Conservation (phyloP, 2,329 filamentous ascomycete genomes). For the Incumbomyces delicatus region DNA sequence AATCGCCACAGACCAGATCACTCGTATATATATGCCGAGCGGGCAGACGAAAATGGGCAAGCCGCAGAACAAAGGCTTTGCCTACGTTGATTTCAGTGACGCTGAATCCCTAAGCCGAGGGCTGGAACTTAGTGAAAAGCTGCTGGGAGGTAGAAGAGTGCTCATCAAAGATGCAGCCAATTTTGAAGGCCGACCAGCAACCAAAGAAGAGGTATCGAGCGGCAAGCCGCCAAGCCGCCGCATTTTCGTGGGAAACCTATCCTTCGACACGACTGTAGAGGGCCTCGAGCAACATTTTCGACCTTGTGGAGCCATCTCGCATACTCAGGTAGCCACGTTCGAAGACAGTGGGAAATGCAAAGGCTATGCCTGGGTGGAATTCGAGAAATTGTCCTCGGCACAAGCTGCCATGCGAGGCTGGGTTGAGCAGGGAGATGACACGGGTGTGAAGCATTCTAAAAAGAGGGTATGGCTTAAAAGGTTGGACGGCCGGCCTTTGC, state of each 20-base stretch:
- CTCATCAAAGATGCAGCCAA: slow-evolving; percentile 89
- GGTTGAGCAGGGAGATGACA: slow-evolving; percentile 42
- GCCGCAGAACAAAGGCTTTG: slow-evolving; percentile 79
- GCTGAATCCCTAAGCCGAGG: slow-evolving; percentile 62
- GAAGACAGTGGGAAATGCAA: slow-evolving; percentile 97
- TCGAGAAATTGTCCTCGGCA: slow-evolving; percentile 67
- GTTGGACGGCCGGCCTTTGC: slow-evolving; percentile 67
- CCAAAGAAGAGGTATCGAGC: slow-evolving; percentile 27
- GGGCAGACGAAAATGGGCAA: slow-evolving; percentile 43
- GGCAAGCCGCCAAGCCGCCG: slow-evolving; percentile 62
- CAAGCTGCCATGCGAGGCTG: slow-evolving; percentile 72
- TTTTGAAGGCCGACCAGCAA: slow-evolving; percentile 72
- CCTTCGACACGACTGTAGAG: slow-evolving; percentile 73
- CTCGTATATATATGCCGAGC: slow-evolving; percentile 69
- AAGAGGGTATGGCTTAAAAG: slow-evolving; percentile 72
- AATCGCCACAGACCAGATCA: slow-evolving; percentile 59
- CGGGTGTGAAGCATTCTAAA: slow-evolving; percentile 45
- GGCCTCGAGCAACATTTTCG: slow-evolving; percentile 70
- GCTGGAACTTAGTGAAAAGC: slow-evolving; percentile 74
- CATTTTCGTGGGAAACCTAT: slow-evolving; percentile 84
- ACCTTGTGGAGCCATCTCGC: slow-evolving; percentile 72
- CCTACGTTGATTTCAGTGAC: slow-evolving; percentile 83
- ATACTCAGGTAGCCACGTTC: slow-evolving; percentile 85
- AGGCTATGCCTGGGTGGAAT: slow-evolving; percentile 91
- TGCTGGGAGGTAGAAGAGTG: slow-evolving; percentile 65